Evolutionary conservation across 306 rosid genomes (phyloP).

Genomic region (Astragalus membranaceus): DNA sequence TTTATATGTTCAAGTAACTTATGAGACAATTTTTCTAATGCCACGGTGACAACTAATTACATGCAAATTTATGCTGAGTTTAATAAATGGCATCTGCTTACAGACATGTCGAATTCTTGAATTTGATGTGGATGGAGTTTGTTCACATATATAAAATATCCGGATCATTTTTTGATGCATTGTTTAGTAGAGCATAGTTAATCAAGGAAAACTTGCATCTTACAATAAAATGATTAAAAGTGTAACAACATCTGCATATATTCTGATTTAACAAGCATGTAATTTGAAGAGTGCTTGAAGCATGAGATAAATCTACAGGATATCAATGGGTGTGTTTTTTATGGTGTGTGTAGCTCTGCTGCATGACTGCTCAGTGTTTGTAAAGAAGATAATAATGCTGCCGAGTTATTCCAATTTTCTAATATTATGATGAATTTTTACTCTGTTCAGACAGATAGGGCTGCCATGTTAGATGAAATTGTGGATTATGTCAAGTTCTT

Average conservation of each 20-base stretch:
- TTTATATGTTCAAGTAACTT: neutral
- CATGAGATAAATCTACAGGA: too few species aligned
- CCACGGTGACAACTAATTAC: neutral
- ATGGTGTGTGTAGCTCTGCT: neutral
- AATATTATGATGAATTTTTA: conserved; percentile 9
- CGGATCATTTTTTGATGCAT: neutral
- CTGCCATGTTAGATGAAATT: conserved; percentile 97
- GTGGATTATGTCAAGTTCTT: conserved; percentile 98
- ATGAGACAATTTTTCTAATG: neutral
- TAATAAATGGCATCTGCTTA: neutral
- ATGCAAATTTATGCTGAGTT: neutral
- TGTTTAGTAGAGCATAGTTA: neutral
- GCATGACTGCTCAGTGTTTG: conserved; percentile 14
- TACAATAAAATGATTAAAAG: neutral
- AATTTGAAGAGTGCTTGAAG: neutral
- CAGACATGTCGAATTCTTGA: neutral
- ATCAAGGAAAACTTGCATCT: neutral
- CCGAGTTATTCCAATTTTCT: conserved; percentile 12
- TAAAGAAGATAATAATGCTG: neutral
- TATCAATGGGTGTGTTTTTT: neutral
- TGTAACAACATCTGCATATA: neutral
- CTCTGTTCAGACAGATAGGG: conserved; percentile 79
- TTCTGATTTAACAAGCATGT: neutral
- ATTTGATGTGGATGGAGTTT: neutral
- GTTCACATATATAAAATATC: neutral